Percentiles rank a stretch among this genome's conserved stretches.
phyloP scores from a whole-genome alignment of 306 rosid species.

The Gynostemma pentaphyllum region DNA sequence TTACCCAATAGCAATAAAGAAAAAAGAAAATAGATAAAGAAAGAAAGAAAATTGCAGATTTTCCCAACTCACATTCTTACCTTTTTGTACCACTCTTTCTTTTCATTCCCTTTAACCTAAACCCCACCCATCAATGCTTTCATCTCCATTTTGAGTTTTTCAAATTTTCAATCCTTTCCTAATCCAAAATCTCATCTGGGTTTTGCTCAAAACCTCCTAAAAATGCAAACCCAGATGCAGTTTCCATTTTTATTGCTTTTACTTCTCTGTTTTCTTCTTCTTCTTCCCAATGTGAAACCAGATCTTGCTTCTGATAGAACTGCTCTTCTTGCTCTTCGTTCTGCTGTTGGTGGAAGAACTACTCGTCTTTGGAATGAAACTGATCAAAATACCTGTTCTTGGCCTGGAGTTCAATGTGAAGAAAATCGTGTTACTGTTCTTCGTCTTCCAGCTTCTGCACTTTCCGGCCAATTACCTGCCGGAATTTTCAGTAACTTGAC shows the following conservation, averaged over 20 bases:
- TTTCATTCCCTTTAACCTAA: neutral
- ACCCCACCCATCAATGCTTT: slow-evolving; percentile 12
- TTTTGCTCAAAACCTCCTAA: neutral
- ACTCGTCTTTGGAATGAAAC: slow-evolving; percentile 29
- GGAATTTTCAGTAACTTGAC: slow-evolving; percentile 34
- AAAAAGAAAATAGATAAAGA: slow-evolving; percentile 14
- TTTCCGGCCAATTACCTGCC: slow-evolving; percentile 22
- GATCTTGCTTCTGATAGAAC: slow-evolving; percentile 37
- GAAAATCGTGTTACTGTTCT: slow-evolving; percentile 23
- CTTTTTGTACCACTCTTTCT: neutral
- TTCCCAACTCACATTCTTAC: slow-evolving; percentile 5
- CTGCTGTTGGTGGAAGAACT: slow-evolving; percentile 37
- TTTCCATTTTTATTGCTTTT: neutral
- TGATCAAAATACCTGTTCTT: slow-evolving; percentile 18
- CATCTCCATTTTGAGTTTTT: neutral
- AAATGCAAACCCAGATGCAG: slow-evolving; percentile 16
- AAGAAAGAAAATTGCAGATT: slow-evolving; percentile 19
- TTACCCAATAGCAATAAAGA: slow-evolving; percentile 5
- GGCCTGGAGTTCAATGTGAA: slow-evolving; percentile 38
- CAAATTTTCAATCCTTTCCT: neutral
- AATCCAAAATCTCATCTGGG: slow-evolving; percentile 9
- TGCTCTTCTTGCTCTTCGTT: slow-evolving; percentile 31
- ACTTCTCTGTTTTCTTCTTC: neutral
- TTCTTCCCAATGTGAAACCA: slow-evolving; percentile 19
- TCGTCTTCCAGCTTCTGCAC: slow-evolving; percentile 35